Conservation (phyloP, 495 filamentous ascomycete genomes). For the Antarctomyces pellizariae region DNA sequence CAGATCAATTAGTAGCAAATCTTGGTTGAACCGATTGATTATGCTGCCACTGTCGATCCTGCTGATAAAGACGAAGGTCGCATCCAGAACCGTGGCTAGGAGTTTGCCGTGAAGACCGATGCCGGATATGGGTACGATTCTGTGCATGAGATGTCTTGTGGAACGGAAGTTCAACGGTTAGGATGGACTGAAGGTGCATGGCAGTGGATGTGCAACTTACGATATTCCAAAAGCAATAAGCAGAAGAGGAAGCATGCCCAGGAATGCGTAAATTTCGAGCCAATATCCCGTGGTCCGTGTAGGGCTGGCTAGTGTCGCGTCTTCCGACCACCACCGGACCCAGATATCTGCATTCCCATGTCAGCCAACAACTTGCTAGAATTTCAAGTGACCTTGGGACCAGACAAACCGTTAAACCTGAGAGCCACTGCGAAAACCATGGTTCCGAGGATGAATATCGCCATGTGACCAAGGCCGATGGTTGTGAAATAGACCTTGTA, state of each 20-base stretch:
- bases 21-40: slow-evolving; percentile 4
- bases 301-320: neutral
- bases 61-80: slow-evolving; percentile 2
- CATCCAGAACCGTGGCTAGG: slow-evolving; percentile 5
- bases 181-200: too few relatives aligned
- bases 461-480: too few relatives aligned
- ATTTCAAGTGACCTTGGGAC: too few relatives aligned
- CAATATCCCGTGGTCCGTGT: slow-evolving; percentile 4
- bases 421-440: too few relatives aligned
- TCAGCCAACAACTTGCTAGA: too few relatives aligned
- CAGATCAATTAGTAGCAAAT: slow-evolving; percentile 1
- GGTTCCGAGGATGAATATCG: too few relatives aligned
- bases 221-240: slow-evolving; percentile 1
- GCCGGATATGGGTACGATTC: slow-evolving; percentile 4
- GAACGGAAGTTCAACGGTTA: too few relatives aligned
- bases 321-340: slow-evolving; percentile 1
- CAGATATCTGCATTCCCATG: neutral
- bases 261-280: slow-evolving; percentile 6
- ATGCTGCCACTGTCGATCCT: slow-evolving; percentile 4
- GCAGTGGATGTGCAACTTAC: too few relatives aligned
- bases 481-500: too few relatives aligned
- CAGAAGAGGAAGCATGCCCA: slow-evolving; percentile 1
- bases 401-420: too few relatives aligned
- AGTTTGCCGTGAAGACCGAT: slow-evolving; percentile 4
- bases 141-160: slow-evolving; percentile 2